Conservation (phyloP, 2,329 filamentous ascomycete genomes). For the Colletotrichum abscissum region DNA sequence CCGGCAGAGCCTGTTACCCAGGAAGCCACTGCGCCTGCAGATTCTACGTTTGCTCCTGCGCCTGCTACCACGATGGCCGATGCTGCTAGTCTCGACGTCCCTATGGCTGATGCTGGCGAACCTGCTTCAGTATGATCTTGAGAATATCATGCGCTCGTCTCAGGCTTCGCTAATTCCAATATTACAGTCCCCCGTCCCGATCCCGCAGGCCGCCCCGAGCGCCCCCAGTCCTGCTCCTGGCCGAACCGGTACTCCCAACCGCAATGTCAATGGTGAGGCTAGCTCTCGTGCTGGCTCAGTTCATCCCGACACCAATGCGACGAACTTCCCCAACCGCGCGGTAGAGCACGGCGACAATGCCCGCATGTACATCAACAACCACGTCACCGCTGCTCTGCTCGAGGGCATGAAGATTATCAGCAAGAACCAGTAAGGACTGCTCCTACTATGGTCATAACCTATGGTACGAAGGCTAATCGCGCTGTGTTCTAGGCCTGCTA, state of each 20-base stretch:
- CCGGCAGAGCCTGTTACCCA: constrained; percentile 14
- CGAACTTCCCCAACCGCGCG: constrained; percentile 67
- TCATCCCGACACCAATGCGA: constrained; percentile 63
- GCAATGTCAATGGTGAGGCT: constrained; percentile 47
- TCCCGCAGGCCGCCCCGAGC: constrained; percentile 42
- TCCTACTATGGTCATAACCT: not conserved
- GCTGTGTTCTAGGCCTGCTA: constrained; percentile 62
- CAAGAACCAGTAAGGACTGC: constrained; percentile 72
- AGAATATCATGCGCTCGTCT: too few species aligned
- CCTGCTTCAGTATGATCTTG: constrained; percentile 51
- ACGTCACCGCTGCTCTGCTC: constrained; percentile 74
- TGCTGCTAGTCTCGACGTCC: constrained; percentile 44
- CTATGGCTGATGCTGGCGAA: constrained; percentile 58
- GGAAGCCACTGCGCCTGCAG: constrained; percentile 35
- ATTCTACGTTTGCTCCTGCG: constrained; percentile 25
- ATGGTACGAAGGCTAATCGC: constrained; percentile 2
- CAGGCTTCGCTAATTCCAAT: constrained; percentile 10
- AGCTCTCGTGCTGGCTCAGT: constrained; percentile 67
- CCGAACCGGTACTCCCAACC: constrained; percentile 61
- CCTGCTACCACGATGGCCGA: constrained; percentile 13
- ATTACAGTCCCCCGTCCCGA: constrained; percentile 52
- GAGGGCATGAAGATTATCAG: constrained; percentile 82
- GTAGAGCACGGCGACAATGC: constrained; percentile 75
- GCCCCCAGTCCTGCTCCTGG: constrained; percentile 55
- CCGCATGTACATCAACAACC: constrained; percentile 77